phyloP scores from a whole-genome alignment of 2,329 filamentous ascomycete genomes.

The Sordariomycetes sp. region DNA sequence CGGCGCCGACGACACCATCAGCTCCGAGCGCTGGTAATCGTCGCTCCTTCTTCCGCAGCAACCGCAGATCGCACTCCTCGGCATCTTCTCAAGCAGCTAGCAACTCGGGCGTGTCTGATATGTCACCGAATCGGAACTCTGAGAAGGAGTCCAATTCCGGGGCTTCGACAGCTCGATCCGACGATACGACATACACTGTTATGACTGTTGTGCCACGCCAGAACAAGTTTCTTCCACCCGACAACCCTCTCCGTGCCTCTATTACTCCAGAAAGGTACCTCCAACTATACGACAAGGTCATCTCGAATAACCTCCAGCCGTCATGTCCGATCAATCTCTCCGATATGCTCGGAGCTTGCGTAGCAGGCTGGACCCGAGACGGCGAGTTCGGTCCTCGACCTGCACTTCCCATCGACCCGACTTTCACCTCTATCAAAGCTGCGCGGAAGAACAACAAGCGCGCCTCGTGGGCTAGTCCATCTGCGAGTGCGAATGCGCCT shows the following conservation, averaged over 20 bases:
- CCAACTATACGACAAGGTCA: constrained; percentile 83
- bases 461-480: constrained; percentile 7
- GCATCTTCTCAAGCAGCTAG: not conserved
- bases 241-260: constrained; percentile 67
- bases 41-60: not conserved
- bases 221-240: constrained; percentile 60
- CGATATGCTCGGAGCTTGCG: constrained; percentile 72
- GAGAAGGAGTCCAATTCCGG: not conserved
- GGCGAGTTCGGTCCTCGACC: constrained; percentile 74
- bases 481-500: constrained; percentile 13
- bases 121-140: not conserved
- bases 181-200: constrained; percentile 34
- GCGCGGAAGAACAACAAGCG: no score
- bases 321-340: constrained; percentile 80
- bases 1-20: constrained; percentile 8
- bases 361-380: constrained; percentile 85
- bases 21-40: not conserved
- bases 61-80: not conserved
- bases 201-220: constrained; percentile 63
- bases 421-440: not conserved
- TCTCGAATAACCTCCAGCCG: constrained; percentile 70
- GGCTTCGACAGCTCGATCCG: not conserved
- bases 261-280: constrained; percentile 68
- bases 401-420: constrained; percentile 24
- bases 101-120: not conserved